Evolutionary conservation across 345 rosid species (phyloP).

Genomic region (Hibiscus mutabilis): DNA sequence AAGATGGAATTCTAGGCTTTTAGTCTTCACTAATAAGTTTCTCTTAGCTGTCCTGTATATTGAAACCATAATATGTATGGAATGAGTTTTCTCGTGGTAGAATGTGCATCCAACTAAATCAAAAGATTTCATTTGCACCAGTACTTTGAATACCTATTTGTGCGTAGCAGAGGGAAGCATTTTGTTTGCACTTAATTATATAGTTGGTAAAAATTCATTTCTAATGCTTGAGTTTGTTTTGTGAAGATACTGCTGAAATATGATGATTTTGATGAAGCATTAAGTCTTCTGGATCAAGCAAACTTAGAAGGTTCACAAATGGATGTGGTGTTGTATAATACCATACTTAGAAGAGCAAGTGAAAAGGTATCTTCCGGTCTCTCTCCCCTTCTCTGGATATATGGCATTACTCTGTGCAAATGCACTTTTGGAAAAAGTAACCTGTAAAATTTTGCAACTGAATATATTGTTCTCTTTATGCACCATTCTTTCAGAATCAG

Average conservation of each 20-base stretch:
- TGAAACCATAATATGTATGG: neutral
- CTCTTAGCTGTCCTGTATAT: neutral
- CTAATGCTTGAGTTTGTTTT: constrained; percentile 13
- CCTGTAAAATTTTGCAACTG: neutral
- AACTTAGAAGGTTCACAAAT: constrained; percentile 40
- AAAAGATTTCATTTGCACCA: neutral
- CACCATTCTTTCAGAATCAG: neutral
- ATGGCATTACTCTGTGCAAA: neutral
- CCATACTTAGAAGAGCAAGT: constrained; percentile 49
- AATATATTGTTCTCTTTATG: neutral
- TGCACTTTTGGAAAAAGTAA: neutral
- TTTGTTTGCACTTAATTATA: too few relatives aligned
- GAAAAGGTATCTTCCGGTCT: constrained; percentile 33
- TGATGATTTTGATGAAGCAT: constrained; percentile 47
- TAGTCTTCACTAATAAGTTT: neutral
- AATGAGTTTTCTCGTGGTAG: neutral
- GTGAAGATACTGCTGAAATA: constrained; percentile 44
- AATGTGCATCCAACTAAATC: neutral
- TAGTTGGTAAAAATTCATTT: neutral
- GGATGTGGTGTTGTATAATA: constrained; percentile 56
- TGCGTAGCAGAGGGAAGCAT: too few relatives aligned
- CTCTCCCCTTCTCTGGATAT: constrained; percentile 2
- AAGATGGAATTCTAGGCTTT: neutral
- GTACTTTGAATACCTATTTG: neutral
- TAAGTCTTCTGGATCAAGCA: constrained; percentile 49